Evolutionary conservation across 495 filamentous ascomycete genomes (phyloP).

Genomic region (Durotheca rogersii): DNA sequence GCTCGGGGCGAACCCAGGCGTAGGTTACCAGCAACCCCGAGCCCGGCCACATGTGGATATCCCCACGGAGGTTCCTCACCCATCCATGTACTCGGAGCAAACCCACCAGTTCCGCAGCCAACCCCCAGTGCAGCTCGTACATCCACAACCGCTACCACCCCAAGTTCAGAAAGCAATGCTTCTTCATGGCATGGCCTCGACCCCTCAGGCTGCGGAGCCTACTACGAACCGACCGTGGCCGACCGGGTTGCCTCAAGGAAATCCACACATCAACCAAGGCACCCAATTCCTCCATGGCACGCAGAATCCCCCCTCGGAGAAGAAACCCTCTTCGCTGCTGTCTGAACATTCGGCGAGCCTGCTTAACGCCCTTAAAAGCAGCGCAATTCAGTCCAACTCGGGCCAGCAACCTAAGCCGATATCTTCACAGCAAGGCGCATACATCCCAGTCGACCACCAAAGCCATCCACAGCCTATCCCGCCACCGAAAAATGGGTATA

Average conservation of each 20-base stretch:
- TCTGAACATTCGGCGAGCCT: conserved; percentile 63
- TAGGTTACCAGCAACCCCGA: conserved; percentile 26
- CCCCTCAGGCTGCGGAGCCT: conserved; percentile 20
- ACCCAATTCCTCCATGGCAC: conserved; percentile 1
- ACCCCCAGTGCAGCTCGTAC: conserved; percentile 49
- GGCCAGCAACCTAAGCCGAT: conserved; percentile 9
- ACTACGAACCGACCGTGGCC: conserved; percentile 21
- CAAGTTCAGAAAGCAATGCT: conserved; percentile 50
- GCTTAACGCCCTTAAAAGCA: conserved; percentile 62
- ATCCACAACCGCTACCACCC: conserved; percentile 56
- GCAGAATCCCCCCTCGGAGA: conserved; percentile 46
- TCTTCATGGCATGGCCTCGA: conserved; percentile 21
- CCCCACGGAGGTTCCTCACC: conserved; percentile 14
- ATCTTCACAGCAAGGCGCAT: conserved; percentile 9
- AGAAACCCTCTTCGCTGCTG: conserved; percentile 58
- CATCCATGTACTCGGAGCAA: conserved; percentile 9
- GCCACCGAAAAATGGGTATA: conserved; percentile 19
- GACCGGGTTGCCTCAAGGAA: conserved; percentile 33
- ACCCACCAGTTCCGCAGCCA: conserved; percentile 21
- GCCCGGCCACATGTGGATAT: conserved; percentile 30
- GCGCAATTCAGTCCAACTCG: conserved; percentile 10
- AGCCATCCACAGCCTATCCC: conserved; percentile 12
- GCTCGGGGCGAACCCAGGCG: conserved; percentile 30
- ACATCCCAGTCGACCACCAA: conserved; percentile 14
- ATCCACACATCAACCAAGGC: conserved; percentile 10